These are phyloP conservation scores for Saturnispora sekii DNA, from an alignment of 805 yeast species.

Conservation along the genomic window DNA sequence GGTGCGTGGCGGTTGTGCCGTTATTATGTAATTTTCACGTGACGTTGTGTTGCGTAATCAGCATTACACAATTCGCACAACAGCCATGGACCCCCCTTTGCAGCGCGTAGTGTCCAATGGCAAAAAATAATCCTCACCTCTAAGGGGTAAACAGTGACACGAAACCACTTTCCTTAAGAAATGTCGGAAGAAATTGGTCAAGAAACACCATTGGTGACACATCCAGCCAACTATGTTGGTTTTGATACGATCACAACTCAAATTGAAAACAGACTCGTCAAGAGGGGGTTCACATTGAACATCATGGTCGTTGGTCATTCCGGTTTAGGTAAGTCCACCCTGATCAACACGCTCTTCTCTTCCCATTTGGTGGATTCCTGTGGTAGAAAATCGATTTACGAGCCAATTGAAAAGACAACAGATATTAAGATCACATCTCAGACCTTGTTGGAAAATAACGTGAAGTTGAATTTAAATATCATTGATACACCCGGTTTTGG, in stretches of 20 bases:
- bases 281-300: conserved; percentile 90
- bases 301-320: conserved; percentile 90
- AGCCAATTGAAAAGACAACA: conserved; percentile 76
- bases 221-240: conserved; percentile 81
- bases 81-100: too few relatives aligned
- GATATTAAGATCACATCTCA: conserved; percentile 71
- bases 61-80: too few relatives aligned
- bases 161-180: too few relatives aligned
- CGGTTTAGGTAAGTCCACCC: conserved; percentile 90
- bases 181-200: conserved; percentile 1
- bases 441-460: conserved; percentile 74
- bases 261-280: conserved; percentile 84
- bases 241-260: conserved; percentile 94
- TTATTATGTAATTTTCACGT: too few relatives aligned
- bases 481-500: conserved; percentile 98
- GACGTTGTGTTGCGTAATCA: neutral
- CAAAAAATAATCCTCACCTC: too few relatives aligned
- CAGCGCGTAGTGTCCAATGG: too few relatives aligned
- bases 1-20: neutral
- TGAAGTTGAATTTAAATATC: conserved; percentile 72
- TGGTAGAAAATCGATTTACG: conserved; percentile 60
- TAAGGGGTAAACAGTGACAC: too few relatives aligned
- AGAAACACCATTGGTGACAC: conserved; percentile 17
- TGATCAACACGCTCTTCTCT: conserved; percentile 84
- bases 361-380: conserved; percentile 64